phyloP scores from a whole-genome alignment of 2,329 filamentous ascomycete genomes.

The Aspergillus oerlinghausenensis region DNA sequence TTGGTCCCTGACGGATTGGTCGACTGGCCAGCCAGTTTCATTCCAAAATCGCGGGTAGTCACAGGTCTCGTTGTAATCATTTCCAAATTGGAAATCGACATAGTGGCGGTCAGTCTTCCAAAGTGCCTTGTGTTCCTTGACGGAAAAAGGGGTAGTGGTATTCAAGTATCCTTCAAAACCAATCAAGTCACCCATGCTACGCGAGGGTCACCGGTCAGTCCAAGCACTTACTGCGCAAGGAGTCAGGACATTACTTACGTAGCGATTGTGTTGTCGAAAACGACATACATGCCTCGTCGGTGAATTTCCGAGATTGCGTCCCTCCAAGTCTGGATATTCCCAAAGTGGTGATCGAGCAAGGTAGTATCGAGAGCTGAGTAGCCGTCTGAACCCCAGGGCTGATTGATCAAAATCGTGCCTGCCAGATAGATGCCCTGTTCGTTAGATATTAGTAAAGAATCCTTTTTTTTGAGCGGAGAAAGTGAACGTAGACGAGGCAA shows the following conservation, averaged over 20 bases:
- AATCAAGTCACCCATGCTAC: constrained; percentile 54
- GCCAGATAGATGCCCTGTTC: constrained; percentile 56
- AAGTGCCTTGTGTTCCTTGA: constrained; percentile 52
- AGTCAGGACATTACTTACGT: constrained; percentile 42
- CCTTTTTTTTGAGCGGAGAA: not conserved
- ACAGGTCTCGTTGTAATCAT: constrained; percentile 52
- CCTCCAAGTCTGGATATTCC: constrained; percentile 56
- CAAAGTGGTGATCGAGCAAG: constrained; percentile 59
- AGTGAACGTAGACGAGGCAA: not conserved
- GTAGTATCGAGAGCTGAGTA: constrained; percentile 60
- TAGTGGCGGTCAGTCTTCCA: constrained; percentile 56
- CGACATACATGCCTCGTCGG: constrained; percentile 58
- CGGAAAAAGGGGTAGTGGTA: constrained; percentile 51
- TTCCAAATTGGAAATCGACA: constrained; percentile 54
- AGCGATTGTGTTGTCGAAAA: constrained; percentile 62
- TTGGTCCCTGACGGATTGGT: constrained; percentile 42
- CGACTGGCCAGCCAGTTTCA: constrained; percentile 51
- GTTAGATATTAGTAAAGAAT: constrained; percentile 5
- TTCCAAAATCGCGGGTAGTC: constrained; percentile 60
- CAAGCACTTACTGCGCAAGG: not conserved
- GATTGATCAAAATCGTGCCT: constrained; percentile 60
- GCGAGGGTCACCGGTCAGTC: not conserved
- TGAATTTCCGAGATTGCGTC: constrained; percentile 58
- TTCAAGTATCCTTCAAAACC: constrained; percentile 60
- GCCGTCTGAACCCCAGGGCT: constrained; percentile 59